A percentile compares a stretch with the other conserved stretches of the same genome.
Evolutionary conservation across 768 basidiomycete species (phyloP).

Genomic region (Dentipellis sp.): DNA sequence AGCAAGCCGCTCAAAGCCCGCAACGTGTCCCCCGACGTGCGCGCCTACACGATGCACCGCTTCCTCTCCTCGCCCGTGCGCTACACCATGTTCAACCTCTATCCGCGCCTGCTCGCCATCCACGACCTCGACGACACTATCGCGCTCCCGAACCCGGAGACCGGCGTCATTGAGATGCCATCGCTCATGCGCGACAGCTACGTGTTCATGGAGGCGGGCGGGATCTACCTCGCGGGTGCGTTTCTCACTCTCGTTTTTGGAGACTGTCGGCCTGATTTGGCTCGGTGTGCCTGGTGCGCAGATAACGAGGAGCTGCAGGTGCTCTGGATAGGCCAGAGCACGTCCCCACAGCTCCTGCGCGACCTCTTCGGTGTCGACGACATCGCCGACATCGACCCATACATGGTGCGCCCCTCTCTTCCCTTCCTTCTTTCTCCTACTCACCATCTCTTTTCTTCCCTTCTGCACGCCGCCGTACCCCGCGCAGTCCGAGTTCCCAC

Average conservation of each 20-base stretch:
- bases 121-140: slow-evolving; percentile 72
- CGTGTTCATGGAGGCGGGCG: slow-evolving; percentile 80
- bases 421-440: background rate
- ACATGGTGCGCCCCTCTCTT: slow-evolving; percentile 42
- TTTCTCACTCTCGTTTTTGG: background rate
- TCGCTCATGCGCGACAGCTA: slow-evolving; percentile 76
- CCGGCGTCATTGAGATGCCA: slow-evolving; percentile 57
- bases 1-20: slow-evolving; percentile 90
- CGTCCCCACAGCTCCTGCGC: slow-evolving; percentile 69
- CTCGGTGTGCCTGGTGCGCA: slow-evolving; percentile 21
- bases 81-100: slow-evolving; percentile 66
- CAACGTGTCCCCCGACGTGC: slow-evolving; percentile 87
- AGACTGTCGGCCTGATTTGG: background rate
- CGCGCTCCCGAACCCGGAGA: slow-evolving; percentile 55
- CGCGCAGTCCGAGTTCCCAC: slow-evolving; percentile 57
- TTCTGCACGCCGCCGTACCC: background rate
- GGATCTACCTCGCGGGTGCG: slow-evolving; percentile 88
- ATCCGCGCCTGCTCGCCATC: slow-evolving; percentile 81
- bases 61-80: slow-evolving; percentile 65
- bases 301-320: slow-evolving; percentile 86
- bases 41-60: slow-evolving; percentile 76
- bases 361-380: slow-evolving; percentile 87
- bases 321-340: slow-evolving; percentile 83
- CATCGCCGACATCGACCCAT: slow-evolving; percentile 54
- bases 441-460: background rate